These are phyloP conservation scores for Butyriboletus appendiculatus DNA, from an alignment of 1,284 basidiomycete species.

Conservation along the genomic window DNA sequence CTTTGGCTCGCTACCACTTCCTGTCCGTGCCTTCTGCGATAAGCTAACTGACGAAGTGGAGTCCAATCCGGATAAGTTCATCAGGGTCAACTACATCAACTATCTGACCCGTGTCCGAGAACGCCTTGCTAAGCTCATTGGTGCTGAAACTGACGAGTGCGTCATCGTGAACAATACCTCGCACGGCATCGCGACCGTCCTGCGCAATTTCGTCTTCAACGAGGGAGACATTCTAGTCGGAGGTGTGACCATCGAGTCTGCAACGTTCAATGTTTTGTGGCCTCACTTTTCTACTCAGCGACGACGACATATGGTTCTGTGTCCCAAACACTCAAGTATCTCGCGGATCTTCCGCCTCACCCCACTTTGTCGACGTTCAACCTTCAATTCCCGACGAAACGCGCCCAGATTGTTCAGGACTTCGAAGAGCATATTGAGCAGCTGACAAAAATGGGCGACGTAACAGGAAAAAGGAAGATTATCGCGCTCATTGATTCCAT, in stretches of 20 bases:
- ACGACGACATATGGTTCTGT: slow-evolving; percentile 71
- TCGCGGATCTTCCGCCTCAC: slow-evolving; percentile 58
- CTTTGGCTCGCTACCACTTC: slow-evolving; percentile 66
- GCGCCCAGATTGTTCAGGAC: slow-evolving; percentile 53
- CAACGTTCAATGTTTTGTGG: neutral
- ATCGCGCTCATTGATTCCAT: slow-evolving; percentile 81
- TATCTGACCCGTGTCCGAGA: slow-evolving; percentile 40
- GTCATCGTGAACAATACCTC: slow-evolving; percentile 70
- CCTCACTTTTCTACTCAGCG: slow-evolving; percentile 40
- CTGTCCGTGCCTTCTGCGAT: slow-evolving; percentile 55
- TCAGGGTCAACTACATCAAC: slow-evolving; percentile 45
- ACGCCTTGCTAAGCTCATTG: slow-evolving; percentile 60
- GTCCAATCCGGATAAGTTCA: slow-evolving; percentile 63
- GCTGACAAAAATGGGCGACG: slow-evolving; percentile 6
- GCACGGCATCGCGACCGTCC: slow-evolving; percentile 65
- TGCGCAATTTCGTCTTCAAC: slow-evolving; percentile 57
- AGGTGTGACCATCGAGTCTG: slow-evolving; percentile 24
- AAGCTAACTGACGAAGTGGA: slow-evolving; percentile 53
- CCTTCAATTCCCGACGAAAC: slow-evolving; percentile 66
- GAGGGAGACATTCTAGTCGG: slow-evolving; percentile 48
- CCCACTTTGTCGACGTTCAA: slow-evolving; percentile 52
- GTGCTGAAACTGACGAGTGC: slow-evolving; percentile 60
- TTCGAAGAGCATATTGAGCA: slow-evolving; percentile 50
- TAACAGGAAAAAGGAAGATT: slow-evolving; percentile 46
- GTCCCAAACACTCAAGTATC: slow-evolving; percentile 54